These are phyloP conservation scores for Glebionis coronaria DNA, from an alignment of 129 eudicot species.

Conservation along the genomic window DNA sequence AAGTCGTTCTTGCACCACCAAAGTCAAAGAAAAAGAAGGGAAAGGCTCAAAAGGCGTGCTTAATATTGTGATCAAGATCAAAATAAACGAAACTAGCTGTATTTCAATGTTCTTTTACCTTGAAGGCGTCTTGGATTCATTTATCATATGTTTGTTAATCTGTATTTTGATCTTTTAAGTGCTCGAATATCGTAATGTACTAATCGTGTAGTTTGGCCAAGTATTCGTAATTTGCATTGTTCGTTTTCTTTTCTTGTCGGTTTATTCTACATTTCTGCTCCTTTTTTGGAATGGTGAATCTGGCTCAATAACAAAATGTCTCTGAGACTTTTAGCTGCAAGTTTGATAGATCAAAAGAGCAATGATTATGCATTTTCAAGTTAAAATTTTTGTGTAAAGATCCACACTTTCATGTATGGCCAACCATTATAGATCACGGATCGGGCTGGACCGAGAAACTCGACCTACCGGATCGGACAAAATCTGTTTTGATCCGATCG, in stretches of 20 bases:
- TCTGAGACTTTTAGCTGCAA: no score
- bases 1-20: constrained; percentile 90
- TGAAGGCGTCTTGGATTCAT: constrained; percentile 21
- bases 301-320: no score
- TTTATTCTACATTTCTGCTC: no score
- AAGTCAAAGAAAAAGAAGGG: constrained; percentile 81
- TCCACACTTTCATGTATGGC: no score
- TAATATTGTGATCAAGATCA: constrained; percentile 61
- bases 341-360: no score
- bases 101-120: constrained; percentile 23
- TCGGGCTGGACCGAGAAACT: no score
- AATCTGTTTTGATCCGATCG: no score
- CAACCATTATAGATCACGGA: no score
- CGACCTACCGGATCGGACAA: no score
- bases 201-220: constrained; percentile 28
- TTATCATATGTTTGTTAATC: constrained; percentile 31
- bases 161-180: constrained; percentile 28
- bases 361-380: no score
- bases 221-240: constrained; percentile 17
- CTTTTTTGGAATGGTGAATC: no score
- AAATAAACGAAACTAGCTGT: constrained; percentile 24
- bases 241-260: not conserved
- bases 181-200: constrained; percentile 31
- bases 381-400: no score
- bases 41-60: constrained; percentile 78